phyloP scores from a whole-genome alignment of 108 stramenopile genomes.

The Seminavis robusta region DNA sequence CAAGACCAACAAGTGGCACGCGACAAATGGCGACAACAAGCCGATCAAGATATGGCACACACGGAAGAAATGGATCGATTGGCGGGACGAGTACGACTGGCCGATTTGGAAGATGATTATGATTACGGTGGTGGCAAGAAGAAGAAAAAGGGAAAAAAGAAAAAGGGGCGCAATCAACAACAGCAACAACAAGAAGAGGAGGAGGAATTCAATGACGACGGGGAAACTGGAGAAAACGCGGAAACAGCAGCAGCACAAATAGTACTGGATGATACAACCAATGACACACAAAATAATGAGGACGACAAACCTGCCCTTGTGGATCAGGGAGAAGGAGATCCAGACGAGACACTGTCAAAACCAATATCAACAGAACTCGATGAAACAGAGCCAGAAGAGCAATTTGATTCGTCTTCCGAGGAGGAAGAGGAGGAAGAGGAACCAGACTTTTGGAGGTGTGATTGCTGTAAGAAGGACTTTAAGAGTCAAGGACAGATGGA shows the following conservation, averaged over 20 bases:
- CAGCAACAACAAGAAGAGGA: constrained; percentile 29
- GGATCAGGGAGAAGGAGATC: constrained; percentile 3
- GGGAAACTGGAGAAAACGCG: constrained; percentile 6
- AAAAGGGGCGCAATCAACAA: constrained; percentile 38
- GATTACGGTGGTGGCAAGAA: constrained; percentile 73
- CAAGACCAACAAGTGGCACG: constrained; percentile 44
- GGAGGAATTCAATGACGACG: constrained; percentile 7
- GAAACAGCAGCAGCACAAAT: constrained; percentile 5
- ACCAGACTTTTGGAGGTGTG: constrained; percentile 80
- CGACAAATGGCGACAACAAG: constrained; percentile 65
- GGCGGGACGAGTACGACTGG: constrained; percentile 78
- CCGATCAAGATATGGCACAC: constrained; percentile 54
- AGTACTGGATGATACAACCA: constrained; percentile 3
- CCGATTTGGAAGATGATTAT: constrained; percentile 83
- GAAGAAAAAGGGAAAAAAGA: constrained; percentile 47
- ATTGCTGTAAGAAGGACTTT: constrained; percentile 80
- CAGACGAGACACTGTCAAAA: constrained; percentile 1
- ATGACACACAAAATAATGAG: constrained; percentile 1
- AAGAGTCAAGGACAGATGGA: constrained; percentile 83
- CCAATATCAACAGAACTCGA: constrained; percentile 3
- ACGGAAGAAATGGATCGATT: constrained; percentile 71
- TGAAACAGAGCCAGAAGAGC: constrained; percentile 11
- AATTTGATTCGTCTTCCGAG: constrained; percentile 8
- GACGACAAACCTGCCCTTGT: constrained; percentile 1
- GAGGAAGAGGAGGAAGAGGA: constrained; percentile 56